Conservation (phyloP, 2,329 filamentous ascomycete genomes). For the Diaporthe citrichinensis region DNA sequence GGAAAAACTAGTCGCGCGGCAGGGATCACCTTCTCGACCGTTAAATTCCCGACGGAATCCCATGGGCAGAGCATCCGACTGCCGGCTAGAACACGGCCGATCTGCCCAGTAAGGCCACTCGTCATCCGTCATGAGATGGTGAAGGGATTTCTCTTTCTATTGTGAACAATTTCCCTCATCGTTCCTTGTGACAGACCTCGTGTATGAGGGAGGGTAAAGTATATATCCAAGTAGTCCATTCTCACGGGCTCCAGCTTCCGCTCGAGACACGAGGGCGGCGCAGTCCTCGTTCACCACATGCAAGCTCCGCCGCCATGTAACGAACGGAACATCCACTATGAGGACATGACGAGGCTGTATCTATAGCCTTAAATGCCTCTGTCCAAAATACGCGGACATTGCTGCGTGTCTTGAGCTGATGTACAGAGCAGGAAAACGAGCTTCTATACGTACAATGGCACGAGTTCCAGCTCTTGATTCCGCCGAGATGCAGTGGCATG, state of each 20-base stretch:
- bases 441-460: background rate
- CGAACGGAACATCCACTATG: background rate
- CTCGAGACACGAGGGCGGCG: background rate
- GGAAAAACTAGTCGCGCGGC: slow-evolving; percentile 35
- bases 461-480: too few relatives aligned
- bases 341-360: background rate
- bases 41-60: slow-evolving; percentile 30
- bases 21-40: slow-evolving; percentile 21
- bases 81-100: slow-evolving; percentile 17
- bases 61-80: slow-evolving; percentile 26
- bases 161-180: background rate
- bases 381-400: too few relatives aligned
- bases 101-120: background rate
- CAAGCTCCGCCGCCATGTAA: background rate
- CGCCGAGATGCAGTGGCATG: background rate
- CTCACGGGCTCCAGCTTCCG: background rate
- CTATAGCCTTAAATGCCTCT: background rate
- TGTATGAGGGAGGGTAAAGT: background rate
- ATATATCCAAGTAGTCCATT: background rate
- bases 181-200: rapidly evolving
- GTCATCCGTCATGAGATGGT: slow-evolving; percentile 15
- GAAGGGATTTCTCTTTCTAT: background rate
- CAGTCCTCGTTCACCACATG: background rate
- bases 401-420: background rate
- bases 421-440: rapidly evolving